Base-by-base conservation (phyloP, 257 asterid genomes). In the Petrea volubilis region DNA sequence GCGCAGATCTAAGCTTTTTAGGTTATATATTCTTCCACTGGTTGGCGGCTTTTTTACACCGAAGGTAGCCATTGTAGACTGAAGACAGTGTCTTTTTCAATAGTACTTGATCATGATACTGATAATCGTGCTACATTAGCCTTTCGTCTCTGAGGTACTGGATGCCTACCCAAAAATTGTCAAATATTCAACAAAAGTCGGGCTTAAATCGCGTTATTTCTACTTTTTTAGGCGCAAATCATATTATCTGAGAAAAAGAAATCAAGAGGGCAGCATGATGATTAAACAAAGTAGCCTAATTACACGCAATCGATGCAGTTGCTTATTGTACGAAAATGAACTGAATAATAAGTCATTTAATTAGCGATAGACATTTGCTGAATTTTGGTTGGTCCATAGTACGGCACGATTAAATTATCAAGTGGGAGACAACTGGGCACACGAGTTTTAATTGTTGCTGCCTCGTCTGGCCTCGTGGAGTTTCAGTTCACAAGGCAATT, bases 121-220 rank as follows among this genome's bases (percentile, higher is more conserved):
- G n/a, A n/a, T n/a, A n/a, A n/a, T n/a, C n/a, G n/a, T n/a, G n/a
- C n/a, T n/a, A n/a, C n/a, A n/a, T n/a, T 38, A 3, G 69, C 21
- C 29, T 55, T 43, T 20, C 61, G 53, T 44, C 53, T n/a, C 27
- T 25, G 33, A 50, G n/a, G 55, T 1, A n/a, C 20, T 44, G 3
- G 55, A 20, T 24, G 18, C 60, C 4, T 24, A 4, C 18, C 60
- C n/a, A 1, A 11, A 51, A 24, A 59, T 49, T 25, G 59, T 60
- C 74, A 67, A 74, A 74, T 58, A 27, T 59, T 33, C 60, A 66
- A 36, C 50, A 27, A 67, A 27, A 50, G 60, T 59, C 60, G 7
- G 74, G 70, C 65, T 49, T 36, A 21, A 67, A 60, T 60, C 74
- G 14, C 36, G 65, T 60, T 20, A 31, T 67, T 53, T 53, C 18